Base-by-base conservation (phyloP, 768 basidiomycete genomes). In the Suillus alpinus region DNA sequence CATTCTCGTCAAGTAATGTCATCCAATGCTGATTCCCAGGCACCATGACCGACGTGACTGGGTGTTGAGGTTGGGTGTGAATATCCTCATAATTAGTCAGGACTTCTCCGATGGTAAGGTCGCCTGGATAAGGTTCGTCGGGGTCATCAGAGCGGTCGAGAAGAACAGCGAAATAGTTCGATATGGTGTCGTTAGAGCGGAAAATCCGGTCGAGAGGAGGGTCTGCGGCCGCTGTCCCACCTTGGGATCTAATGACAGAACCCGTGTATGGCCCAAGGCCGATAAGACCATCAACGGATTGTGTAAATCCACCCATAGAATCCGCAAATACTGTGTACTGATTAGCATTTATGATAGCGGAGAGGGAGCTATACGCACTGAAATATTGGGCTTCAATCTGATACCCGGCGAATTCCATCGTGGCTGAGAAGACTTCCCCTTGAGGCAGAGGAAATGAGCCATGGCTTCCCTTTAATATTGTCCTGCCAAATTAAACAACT, bases 201-300 rank as follows among this genome's bases (percentile, higher is more conserved):
- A 92, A 91, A 62, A 89, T 85, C 47, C 84, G 80, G 73, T 89
- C 85, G 9, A 89, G 76, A 39, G 86, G 78, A 0, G 86, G 74
- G 62, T 83, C 80, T 4, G 84, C 87, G 0, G 72, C 67, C 13
- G 75, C 47, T 29, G 73, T 65, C 7, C 72, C 63, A 14, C 80
- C 67, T 31, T 71, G 63, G 49, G 66, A 49, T 58, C 78, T 73
- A 57, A 90, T 71, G 36, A 69, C 75, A 3, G 83, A 90, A 41
- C 77, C 83, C n/a, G 74, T 76, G 69, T 79, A 84, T 47, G 83
- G 87, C 0, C 91, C 90, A 3, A 90, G 81, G 3, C 88, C 87
- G 67, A 82, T 69, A 36, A 83, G 68, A 12, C 81, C 81, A 53
- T 56, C 63, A 13, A 63, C 59, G n/a, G 67, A 62, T 50, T 31